phyloP scores from a whole-genome alignment of 225 moss, liverwort and hornwort species.

The Takakia lepidozioides region DNA sequence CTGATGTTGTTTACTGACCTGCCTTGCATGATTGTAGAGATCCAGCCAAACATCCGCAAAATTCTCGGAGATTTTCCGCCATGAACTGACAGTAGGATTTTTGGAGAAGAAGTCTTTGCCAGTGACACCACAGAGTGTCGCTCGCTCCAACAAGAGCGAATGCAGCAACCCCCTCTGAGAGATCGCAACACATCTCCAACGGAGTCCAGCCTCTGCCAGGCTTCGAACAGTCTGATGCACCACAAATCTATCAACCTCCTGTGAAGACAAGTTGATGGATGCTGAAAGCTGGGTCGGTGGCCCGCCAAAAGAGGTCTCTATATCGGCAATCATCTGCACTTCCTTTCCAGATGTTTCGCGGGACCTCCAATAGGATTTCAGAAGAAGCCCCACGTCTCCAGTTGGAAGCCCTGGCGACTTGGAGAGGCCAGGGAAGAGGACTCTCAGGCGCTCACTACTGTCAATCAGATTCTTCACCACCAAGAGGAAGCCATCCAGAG shows the following conservation, averaged over 20 bases:
- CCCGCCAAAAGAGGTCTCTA: background rate
- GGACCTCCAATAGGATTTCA: constrained; percentile 24
- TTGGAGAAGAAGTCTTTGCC: background rate
- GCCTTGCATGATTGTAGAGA: background rate
- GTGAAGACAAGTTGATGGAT: constrained; percentile 4
- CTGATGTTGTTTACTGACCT: background rate
- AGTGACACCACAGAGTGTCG: background rate
- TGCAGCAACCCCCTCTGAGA: background rate
- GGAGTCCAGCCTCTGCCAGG: constrained; percentile 11
- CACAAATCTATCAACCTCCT: background rate
- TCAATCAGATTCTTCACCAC: constrained; percentile 11
- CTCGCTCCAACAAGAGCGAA: background rate
- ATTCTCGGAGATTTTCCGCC: background rate
- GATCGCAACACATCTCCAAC: background rate
- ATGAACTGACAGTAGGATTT: constrained; percentile 7
- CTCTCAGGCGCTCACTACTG: constrained; percentile 8
- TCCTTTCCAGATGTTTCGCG: constrained; percentile 14
- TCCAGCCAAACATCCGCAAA: constrained; percentile 10
- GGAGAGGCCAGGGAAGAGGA: constrained; percentile 14
- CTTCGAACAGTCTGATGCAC: background rate
- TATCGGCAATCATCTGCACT: background rate
- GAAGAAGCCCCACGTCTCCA: background rate
- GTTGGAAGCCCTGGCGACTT: rapidly evolving
- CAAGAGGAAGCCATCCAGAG: constrained; percentile 18
- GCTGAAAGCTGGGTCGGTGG: background rate